Evolutionary conservation across 352 stramenopile species (phyloP), one percentile per base, ranked within the genome.

Genomic region (Blastocystis sp.): DNA sequence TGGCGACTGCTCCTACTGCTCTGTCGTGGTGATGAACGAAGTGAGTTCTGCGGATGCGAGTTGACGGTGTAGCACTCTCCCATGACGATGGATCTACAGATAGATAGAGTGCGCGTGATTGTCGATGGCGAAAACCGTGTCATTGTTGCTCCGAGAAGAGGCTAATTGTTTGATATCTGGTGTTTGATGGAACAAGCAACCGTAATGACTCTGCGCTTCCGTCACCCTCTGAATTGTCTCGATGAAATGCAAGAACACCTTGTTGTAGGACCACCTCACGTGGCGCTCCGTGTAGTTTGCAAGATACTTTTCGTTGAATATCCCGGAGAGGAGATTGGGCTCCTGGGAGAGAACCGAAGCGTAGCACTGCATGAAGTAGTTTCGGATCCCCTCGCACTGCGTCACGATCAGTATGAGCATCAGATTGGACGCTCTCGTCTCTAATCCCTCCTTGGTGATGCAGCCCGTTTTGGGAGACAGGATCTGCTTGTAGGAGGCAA

Each of bases 21-120:
- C n/a, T 16, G 50, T 85, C 13, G 29, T 35, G 41, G 45, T 85
- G 16, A 21, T 55, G 1, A 21, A 37, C 29, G 33, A 70, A n/a
- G 74, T 85, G 41, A 6, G 21, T 69, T 29, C 26, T 39, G 1
- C 35, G 29, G 13, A 3, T 66, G 31, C 41, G 26, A 19, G 50
- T 69, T 67, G 26, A 55, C 50, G 63, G 31, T 69, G 13, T 31
- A 85, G 74, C 10, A 59, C 45, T 37, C 45, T 12, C 19, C 50
- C 35, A 51, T 85, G 19, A 85, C 74, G 2, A 85, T 85, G 74
- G 74, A 85, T 45, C 51, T 85, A 26, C 74, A 55, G 24, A 70
- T 85, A 35, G 74, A 85, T 51, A 62, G 74, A 66, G 74, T 85
- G 24, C 74, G 74, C 45, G n/a, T 85, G n/a, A 26, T 85, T 26